These are phyloP conservation scores for Polyporus arcularius DNA, from an alignment of 768 basidiomycete species.

Conservation along the genomic window DNA sequence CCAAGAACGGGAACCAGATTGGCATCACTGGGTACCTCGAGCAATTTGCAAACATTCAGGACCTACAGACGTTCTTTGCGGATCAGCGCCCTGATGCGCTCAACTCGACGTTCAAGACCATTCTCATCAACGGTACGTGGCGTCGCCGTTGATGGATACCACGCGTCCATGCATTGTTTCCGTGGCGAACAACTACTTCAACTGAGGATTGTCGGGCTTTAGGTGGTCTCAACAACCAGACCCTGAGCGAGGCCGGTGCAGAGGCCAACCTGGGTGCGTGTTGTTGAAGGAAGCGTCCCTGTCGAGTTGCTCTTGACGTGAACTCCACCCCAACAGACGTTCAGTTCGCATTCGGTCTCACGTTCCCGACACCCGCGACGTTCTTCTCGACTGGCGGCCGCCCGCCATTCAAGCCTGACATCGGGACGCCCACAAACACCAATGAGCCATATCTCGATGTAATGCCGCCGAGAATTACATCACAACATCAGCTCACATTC, in stretches of 20 bases:
- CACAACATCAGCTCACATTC: background rate
- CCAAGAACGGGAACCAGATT: constrained; percentile 32
- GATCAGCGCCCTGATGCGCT: constrained; percentile 34
- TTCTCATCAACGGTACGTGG: constrained; percentile 54
- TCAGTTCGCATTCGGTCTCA: constrained; percentile 66
- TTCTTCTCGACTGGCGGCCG: constrained; percentile 65
- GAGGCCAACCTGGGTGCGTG: constrained; percentile 57
- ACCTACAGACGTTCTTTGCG: constrained; percentile 35
- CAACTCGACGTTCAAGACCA: constrained; percentile 49
- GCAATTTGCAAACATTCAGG: constrained; percentile 32
- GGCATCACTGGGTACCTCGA: constrained; percentile 39
- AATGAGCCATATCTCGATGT: constrained; percentile 54
- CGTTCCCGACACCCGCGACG: constrained; percentile 58
- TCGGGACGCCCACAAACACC: constrained; percentile 36
- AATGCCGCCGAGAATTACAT: background rate
- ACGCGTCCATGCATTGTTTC: too few species aligned
- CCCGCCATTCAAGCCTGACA: constrained; percentile 59
- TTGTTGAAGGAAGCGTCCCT: background rate
- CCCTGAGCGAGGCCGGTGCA: constrained; percentile 46
- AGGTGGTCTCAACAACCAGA: constrained; percentile 69
- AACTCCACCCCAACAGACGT: constrained; percentile 39
- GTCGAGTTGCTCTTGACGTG: background rate
- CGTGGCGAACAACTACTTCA: too few species aligned
- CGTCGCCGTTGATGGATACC: background rate
- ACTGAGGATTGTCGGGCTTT: constrained; percentile 8